These are phyloP conservation scores for Lycium barbarum DNA, from an alignment of 257 asterid genomes.

Conservation along the genomic window DNA sequence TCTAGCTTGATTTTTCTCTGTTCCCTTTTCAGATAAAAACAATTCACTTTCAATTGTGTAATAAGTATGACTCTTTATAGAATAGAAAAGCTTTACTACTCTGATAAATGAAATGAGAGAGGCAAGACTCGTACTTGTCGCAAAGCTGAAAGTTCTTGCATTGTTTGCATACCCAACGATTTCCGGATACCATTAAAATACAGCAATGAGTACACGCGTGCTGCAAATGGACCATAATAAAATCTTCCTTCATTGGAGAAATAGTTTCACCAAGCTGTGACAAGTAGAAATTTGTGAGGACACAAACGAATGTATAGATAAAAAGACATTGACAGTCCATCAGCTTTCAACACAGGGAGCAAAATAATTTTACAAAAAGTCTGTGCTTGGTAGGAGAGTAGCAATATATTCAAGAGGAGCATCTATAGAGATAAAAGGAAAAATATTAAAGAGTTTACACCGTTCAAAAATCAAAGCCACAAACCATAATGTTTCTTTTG, in stretches of 20 bases:
- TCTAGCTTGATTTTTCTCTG: not conserved
- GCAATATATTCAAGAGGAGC: slow-evolving; percentile 9
- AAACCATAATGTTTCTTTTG: not conserved
- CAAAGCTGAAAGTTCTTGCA: slow-evolving; percentile 93
- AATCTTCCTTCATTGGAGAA: slow-evolving; percentile 94
- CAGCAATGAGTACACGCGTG: slow-evolving; percentile 92
- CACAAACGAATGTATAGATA: not conserved
- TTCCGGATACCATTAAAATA: slow-evolving; percentile 87
- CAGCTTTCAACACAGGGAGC: slow-evolving; percentile 13
- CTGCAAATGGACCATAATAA: slow-evolving; percentile 98
- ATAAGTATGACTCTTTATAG: not conserved
- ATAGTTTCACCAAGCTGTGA: slow-evolving; percentile 96
- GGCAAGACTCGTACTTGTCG: slow-evolving; percentile 60
- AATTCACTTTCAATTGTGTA: not conserved
- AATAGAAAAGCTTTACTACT: slow-evolving; percentile 16
- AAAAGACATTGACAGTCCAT: slow-evolving; percentile 7
- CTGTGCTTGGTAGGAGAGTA: not conserved
- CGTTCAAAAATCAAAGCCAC: slow-evolving; percentile 23
- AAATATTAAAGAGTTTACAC: not conserved
- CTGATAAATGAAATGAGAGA: slow-evolving; percentile 24
- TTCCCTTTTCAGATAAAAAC: slow-evolving; percentile 10
- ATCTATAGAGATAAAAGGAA: slow-evolving; percentile 11
- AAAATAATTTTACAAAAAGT: not conserved
- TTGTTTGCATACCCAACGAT: slow-evolving; percentile 84
- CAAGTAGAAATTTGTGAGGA: slow-evolving; percentile 26